Percentiles rank a stretch among this genome's conserved stretches.
These are phyloP conservation scores for Chionographis japonica DNA, from an alignment of 106 monocot genomes.

Conservation along the genomic window DNA sequence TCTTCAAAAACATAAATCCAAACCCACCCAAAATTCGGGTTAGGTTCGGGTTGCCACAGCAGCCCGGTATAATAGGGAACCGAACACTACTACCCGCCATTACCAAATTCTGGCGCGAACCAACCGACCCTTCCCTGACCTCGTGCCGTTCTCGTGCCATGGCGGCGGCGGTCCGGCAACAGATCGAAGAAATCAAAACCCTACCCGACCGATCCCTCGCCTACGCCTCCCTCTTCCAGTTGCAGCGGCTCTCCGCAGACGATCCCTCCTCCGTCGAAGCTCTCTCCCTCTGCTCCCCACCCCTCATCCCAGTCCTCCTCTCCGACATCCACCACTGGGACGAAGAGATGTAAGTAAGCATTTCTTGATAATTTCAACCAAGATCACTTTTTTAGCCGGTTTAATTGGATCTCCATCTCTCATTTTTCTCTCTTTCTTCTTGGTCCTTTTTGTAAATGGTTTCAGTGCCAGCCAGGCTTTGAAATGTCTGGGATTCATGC, in stretches of 20 bases:
- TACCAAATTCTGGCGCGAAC: constrained; percentile 7
- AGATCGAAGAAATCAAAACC: constrained; percentile 24
- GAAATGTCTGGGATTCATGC: constrained; percentile 68
- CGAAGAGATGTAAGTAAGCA: constrained; percentile 48
- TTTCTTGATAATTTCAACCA: too few species aligned
- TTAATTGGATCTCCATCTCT: too few species aligned
- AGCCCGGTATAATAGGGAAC: too few species aligned
- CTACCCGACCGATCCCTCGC: constrained; percentile 31
- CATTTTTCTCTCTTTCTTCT: too few species aligned
- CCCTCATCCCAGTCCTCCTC: constrained; percentile 38
- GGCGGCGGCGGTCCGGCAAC: constrained; percentile 22
- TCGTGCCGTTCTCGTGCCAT: constrained; percentile 4
- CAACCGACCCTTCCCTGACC: neutral
- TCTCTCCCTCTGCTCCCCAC: constrained; percentile 28
- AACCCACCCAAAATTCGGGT: too few species aligned
- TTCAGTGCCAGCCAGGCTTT: constrained; percentile 47
- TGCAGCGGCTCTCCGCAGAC: constrained; percentile 34
- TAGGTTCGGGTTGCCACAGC: too few species aligned
- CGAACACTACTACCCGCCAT: too few species aligned
- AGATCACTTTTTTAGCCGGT: too few species aligned
- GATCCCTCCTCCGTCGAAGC: constrained; percentile 22
- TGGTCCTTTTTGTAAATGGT: neutral
- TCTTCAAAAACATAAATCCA: too few species aligned
- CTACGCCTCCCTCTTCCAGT: constrained; percentile 42
- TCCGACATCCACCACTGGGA: constrained; percentile 31